phyloP scores from a whole-genome alignment of 148 eudicot species.

The Spergularia bocconei region DNA sequence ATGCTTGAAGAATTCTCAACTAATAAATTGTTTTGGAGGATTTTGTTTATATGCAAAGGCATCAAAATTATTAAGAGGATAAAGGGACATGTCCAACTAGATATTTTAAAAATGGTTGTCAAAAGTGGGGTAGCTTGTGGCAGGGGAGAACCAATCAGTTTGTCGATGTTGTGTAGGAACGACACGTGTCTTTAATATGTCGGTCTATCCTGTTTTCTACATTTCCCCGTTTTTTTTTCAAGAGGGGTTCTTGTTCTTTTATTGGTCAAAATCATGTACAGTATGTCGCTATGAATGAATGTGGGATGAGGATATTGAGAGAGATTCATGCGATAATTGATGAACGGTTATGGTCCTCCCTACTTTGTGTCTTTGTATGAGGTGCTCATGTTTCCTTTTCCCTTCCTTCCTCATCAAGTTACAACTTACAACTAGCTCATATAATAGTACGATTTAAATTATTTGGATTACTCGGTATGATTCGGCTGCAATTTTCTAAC shows the following conservation, averaged over 20 bases:
- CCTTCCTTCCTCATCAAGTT: background rate
- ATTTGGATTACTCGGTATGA: too few relatives aligned
- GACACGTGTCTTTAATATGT: conserved; percentile 22
- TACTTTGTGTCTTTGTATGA: background rate
- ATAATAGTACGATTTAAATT: too few relatives aligned
- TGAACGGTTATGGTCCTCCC: conserved; percentile 5
- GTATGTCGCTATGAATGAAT: conserved; percentile 19
- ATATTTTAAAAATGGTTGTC: background rate
- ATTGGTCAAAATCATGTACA: conserved; percentile 17
- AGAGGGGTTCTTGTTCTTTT: background rate
- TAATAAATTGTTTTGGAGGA: too few relatives aligned
- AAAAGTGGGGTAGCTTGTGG: conserved; percentile 5
- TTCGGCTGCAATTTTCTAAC: too few relatives aligned
- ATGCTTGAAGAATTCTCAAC: too few relatives aligned
- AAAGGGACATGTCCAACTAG: too few relatives aligned
- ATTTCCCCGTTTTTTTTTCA: background rate
- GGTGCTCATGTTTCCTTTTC: conserved; percentile 17
- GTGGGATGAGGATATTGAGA: background rate
- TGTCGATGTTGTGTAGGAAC: conserved; percentile 6
- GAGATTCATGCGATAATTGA: too few relatives aligned
- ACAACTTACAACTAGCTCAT: too few relatives aligned
- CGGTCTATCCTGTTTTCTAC: conserved; percentile 10
- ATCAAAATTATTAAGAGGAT: too few relatives aligned
- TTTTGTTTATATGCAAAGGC: too few relatives aligned
- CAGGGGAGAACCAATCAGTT: conserved; percentile 15